Conservation (phyloP, 2,329 filamentous ascomycete species). For the Zasmidium angulare region DNA sequence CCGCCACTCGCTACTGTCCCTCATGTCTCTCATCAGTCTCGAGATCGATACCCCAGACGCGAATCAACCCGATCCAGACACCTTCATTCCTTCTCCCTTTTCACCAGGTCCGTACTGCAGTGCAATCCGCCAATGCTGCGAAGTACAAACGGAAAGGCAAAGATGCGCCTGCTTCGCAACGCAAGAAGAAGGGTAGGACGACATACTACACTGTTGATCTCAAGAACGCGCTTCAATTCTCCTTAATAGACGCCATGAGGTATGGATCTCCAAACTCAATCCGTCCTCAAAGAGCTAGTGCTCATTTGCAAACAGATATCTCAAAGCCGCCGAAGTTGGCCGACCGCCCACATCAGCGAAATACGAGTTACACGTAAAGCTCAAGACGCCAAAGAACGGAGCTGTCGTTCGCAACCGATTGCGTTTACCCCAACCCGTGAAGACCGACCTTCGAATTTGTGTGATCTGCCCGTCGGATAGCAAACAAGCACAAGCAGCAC, state of each 20-base stretch:
- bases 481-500: slow-evolving; percentile 70
- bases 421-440: slow-evolving; percentile 83
- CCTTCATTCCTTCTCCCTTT: slow-evolving; percentile 26
- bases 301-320: slow-evolving; percentile 62
- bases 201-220: slow-evolving; percentile 65
- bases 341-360: slow-evolving; percentile 70
- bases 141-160: slow-evolving; percentile 44
- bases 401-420: slow-evolving; percentile 84
- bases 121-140: slow-evolving; percentile 39
- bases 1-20: slow-evolving; percentile 26
- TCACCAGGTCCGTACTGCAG: slow-evolving; percentile 40
- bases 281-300: too few species aligned
- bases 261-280: slow-evolving; percentile 35
- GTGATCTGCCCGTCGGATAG: slow-evolving; percentile 87
- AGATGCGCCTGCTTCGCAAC: slow-evolving; percentile 53
- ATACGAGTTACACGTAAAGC: slow-evolving; percentile 83
- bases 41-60: slow-evolving; percentile 14
- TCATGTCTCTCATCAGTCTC: slow-evolving; percentile 28
- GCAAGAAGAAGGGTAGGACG: slow-evolving; percentile 63
- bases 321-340: slow-evolving; percentile 90
- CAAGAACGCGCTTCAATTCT: slow-evolving; percentile 68
- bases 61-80: slow-evolving; percentile 14
- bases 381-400: slow-evolving; percentile 82
- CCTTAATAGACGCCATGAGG: slow-evolving; percentile 92
- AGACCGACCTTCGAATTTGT: slow-evolving; percentile 83